Base-by-base conservation (phyloP, 1,284 basidiomycete species). In the Pseudozyma thailandica region DNA sequence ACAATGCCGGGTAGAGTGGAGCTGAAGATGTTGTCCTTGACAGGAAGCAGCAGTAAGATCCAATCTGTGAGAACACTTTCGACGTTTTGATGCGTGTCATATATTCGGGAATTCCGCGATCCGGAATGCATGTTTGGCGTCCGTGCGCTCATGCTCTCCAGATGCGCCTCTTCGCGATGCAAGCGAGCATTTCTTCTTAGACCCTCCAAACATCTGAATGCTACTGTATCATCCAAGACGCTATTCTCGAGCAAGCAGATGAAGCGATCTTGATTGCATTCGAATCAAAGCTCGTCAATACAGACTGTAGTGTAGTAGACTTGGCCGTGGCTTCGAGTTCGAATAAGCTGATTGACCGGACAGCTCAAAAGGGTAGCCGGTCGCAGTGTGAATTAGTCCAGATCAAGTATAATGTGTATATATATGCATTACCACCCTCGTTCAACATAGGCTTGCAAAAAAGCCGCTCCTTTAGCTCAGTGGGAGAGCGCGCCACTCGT, bases 401-500 rank as follows among this genome's bases (percentile, higher is more conserved):
- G 41, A 26, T 10, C 26, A 10, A 2, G 12, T 7, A 4, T 8
- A 1, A 1, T n/a, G n/a, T n/a, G n/a, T 44, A 39, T 46, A 47
- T 51, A 42, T 59, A 46, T 18, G 42, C 35, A 18, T 47, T 15
- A 15, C 1, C 33, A 25, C 9, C 23, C 23, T 27, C 18, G 7
- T 21, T 13, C n/a, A 16, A 16, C 4, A 44, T 6, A 38, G 12
- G 4, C 12, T 28, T 9, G 13, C 1, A 44, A 44, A 23, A 12
- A 26, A 18, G 15, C 15, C 0, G 66, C 66, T 50, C 21, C 15
- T 18, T 60, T 71, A 71, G 68, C 68, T 71, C 68, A 71, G 68
- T 64, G 68, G 65, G 50, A 69, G 65, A 69, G 65, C 65, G 65
- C 59, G 58, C 57, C 65, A 69, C 65, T 69, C 65, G 68, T 64